These are phyloP conservation scores for Neurospora sp. DNA, from an alignment of 495 filamentous ascomycete species.

Conservation along the genomic window DNA sequence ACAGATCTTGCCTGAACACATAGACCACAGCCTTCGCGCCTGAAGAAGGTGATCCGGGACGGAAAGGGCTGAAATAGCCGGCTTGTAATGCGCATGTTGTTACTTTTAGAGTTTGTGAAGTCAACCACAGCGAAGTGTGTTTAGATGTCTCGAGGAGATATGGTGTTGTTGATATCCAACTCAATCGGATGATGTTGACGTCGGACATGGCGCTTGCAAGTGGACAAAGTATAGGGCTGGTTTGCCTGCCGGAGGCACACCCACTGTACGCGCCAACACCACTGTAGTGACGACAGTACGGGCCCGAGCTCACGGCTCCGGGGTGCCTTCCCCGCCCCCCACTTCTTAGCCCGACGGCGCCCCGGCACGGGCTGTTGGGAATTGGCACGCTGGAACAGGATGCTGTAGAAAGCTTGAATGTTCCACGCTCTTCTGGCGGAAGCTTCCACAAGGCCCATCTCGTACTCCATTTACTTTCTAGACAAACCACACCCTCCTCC, in stretches of 20 bases:
- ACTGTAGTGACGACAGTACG: neutral
- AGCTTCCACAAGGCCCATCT: neutral
- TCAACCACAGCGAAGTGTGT: neutral
- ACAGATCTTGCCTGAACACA: conserved; percentile 67
- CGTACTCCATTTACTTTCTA: neutral
- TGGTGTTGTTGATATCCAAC: neutral
- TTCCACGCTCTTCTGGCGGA: neutral
- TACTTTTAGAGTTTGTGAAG: neutral
- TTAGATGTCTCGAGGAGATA: neutral
- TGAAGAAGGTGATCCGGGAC: conserved; percentile 73
- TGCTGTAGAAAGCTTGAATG: neutral
- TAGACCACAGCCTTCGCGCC: conserved; percentile 65
- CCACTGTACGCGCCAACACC: neutral
- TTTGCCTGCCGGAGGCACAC: neutral
- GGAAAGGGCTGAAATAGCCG: conserved; percentile 39
- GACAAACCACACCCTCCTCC: neutral
- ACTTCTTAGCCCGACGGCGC: neutral
- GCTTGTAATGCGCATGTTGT: conserved; percentile 28
- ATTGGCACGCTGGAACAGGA: neutral
- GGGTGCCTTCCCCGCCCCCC: neutral
- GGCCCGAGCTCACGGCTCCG: neutral
- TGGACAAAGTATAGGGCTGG: neutral
- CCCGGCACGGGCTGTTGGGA: neutral
- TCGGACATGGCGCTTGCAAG: neutral
- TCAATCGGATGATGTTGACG: neutral